Percentiles rank a stretch among this genome's conserved stretches.
Conservation (phyloP, 371 early-diverging fungal species). For the Mortierella sp. region DNA sequence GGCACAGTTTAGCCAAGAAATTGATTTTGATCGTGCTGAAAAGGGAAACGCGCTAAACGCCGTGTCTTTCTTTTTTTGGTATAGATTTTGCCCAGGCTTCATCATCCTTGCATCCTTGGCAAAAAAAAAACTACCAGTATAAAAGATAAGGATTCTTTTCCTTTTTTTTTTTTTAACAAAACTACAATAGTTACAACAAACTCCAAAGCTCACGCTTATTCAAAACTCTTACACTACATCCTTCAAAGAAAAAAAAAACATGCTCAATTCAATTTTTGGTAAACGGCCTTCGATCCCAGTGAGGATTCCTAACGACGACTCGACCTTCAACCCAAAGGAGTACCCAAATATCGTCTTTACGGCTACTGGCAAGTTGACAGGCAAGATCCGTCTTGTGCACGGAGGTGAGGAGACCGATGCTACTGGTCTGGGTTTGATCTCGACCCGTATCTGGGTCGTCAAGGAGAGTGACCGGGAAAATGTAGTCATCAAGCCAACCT, state of each 20-base stretch:
- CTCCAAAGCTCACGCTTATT: background rate
- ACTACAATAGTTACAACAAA: background rate
- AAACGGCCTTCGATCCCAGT: constrained; percentile 31
- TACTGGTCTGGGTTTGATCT: constrained; percentile 33
- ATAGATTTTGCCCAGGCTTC: too few relatives aligned
- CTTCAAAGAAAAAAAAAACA: background rate
- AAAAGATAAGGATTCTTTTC: background rate
- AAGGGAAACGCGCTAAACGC: too few relatives aligned
- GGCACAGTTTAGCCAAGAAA: too few relatives aligned
- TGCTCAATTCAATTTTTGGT: background rate
- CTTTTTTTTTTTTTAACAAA: background rate
- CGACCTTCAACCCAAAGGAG: constrained; percentile 47
- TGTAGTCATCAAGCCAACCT: constrained; percentile 19
- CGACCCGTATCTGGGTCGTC: constrained; percentile 44
- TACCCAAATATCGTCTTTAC: constrained; percentile 43
- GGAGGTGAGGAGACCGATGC: constrained; percentile 23
- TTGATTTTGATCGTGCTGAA: too few relatives aligned
- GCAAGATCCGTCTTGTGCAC: constrained; percentile 42
- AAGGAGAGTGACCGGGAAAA: constrained; percentile 20
- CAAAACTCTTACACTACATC: background rate
- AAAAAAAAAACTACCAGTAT: background rate
- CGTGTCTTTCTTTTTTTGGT: background rate
- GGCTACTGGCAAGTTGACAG: constrained; percentile 31
- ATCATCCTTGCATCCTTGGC: background rate
- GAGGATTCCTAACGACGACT: constrained; percentile 50